Evolutionary conservation across 1,284 basidiomycete species (phyloP).

Genomic region (Athelia psychrophila): DNA sequence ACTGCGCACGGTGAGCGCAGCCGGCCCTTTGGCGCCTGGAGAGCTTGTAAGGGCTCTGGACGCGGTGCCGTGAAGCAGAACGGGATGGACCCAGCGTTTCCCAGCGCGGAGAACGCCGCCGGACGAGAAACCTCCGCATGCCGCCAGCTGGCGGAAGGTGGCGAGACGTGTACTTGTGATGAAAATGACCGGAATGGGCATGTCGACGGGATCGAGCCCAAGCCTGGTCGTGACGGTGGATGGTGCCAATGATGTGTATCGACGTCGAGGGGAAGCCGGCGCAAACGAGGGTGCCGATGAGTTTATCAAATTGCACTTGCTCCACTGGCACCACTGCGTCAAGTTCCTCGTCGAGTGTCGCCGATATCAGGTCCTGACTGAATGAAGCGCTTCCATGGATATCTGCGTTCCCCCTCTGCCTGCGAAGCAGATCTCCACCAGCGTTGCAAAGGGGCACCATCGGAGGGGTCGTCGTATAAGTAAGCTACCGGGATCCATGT

Average conservation of each 20-base stretch:
- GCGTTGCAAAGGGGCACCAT: slow-evolving; percentile 89
- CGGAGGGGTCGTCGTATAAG: slow-evolving; percentile 97
- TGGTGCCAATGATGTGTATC: slow-evolving; percentile 76
- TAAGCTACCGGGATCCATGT: slow-evolving; percentile 61
- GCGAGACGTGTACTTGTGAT: slow-evolving; percentile 61
- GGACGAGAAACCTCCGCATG: slow-evolving; percentile 98
- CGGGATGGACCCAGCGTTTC: slow-evolving; percentile 97
- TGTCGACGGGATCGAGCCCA: slow-evolving; percentile 91
- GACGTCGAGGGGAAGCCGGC: slow-evolving; percentile 74
- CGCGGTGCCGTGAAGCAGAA: slow-evolving; percentile 77
- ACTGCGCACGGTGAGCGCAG: slow-evolving; percentile 95
- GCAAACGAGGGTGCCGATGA: slow-evolving; percentile 62
- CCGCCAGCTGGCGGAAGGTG: slow-evolving; percentile 85
- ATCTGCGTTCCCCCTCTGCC: slow-evolving; percentile 82
- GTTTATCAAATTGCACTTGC: slow-evolving; percentile 51
- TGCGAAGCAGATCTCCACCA: slow-evolving; percentile 97
- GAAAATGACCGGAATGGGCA: slow-evolving; percentile 96
- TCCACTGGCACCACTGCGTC: slow-evolving; percentile 93
- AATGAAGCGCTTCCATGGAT: slow-evolving; percentile 55
- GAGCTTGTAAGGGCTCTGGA: slow-evolving; percentile 76
- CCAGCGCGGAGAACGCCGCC: slow-evolving; percentile 98
- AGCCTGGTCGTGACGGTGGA: too few relatives aligned
- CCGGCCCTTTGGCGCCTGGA: slow-evolving; percentile 80
- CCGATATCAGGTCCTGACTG: slow-evolving; percentile 55
- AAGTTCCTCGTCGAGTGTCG: slow-evolving; percentile 96